phyloP scores from a whole-genome alignment of 1,139 yeast genomes.

The Saccharomyces pastorianus region DNA sequence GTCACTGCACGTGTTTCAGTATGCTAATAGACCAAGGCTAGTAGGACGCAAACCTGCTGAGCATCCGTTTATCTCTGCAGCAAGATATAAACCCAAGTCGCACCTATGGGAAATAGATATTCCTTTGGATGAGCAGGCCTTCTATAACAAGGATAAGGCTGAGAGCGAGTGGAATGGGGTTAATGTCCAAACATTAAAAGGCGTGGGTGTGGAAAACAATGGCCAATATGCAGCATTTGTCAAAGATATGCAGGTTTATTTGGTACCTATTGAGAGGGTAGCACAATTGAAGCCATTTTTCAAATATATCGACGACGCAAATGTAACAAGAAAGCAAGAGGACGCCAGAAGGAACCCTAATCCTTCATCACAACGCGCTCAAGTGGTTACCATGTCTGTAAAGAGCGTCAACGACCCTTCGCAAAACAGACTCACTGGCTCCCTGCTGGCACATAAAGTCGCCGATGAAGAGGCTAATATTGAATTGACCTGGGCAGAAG shows the following conservation, averaged over 20 bases:
- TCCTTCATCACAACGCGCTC: constrained; percentile 43
- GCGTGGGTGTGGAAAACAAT: constrained; percentile 51
- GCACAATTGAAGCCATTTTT: constrained; percentile 80
- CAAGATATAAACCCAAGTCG: constrained; percentile 56
- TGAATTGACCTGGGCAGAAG: constrained; percentile 26
- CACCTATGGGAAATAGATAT: constrained; percentile 58
- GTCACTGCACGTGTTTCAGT: constrained; percentile 49
- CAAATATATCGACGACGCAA: constrained; percentile 56
- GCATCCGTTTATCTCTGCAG: constrained; percentile 38
- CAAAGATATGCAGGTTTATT: constrained; percentile 45
- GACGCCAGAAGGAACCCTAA: constrained; percentile 37
- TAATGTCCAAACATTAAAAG: constrained; percentile 58
- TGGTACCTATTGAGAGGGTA: constrained; percentile 59
- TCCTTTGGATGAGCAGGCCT: constrained; percentile 53
- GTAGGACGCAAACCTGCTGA: constrained; percentile 39
- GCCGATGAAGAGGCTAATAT: constrained; percentile 67
- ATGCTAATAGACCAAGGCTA: constrained; percentile 56
- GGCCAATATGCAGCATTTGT: constrained; percentile 53
- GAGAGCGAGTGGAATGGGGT: constrained; percentile 48
- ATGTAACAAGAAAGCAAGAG: constrained; percentile 32
- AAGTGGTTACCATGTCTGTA: constrained; percentile 69
- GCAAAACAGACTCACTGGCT: constrained; percentile 66
- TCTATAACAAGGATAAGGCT: constrained; percentile 57
- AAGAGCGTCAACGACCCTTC: constrained; percentile 52
- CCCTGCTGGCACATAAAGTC: constrained; percentile 61